Percentiles rank a stretch among this genome's conserved stretches.
These are phyloP conservation scores for Aspergillus tanneri DNA, from an alignment of 2,329 filamentous ascomycete genomes.

Conservation along the genomic window DNA sequence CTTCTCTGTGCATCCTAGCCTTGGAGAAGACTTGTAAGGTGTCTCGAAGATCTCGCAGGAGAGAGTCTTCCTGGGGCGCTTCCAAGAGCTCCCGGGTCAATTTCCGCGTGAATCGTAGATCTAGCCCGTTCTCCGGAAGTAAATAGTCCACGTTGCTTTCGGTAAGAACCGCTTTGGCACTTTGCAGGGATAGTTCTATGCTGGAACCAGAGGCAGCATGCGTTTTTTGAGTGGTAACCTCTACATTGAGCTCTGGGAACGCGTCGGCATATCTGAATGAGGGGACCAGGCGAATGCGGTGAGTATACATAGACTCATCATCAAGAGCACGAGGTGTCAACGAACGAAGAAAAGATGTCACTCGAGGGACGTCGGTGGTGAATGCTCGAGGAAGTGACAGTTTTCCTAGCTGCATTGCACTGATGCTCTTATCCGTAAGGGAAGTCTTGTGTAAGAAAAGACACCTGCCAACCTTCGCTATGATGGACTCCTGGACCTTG, in stretches of 20 bases:
- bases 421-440: constrained; percentile 23
- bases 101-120: constrained; percentile 41
- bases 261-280: constrained; percentile 21
- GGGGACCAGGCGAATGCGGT: constrained; percentile 38
- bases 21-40: constrained; percentile 25
- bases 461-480: constrained; percentile 40
- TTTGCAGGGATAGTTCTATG: constrained; percentile 24
- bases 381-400: constrained; percentile 34
- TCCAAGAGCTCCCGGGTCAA: constrained; percentile 31
- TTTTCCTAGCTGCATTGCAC: constrained; percentile 32
- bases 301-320: constrained; percentile 15
- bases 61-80: constrained; percentile 4
- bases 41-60: constrained; percentile 22
- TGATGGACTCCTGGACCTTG: constrained; percentile 34
- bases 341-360: constrained; percentile 32
- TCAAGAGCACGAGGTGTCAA: constrained; percentile 21
- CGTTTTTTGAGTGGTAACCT: constrained; percentile 19
- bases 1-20: constrained; percentile 6
- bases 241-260: constrained; percentile 39
- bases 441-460: constrained; percentile 34
- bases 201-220: constrained; percentile 1
- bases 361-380: constrained; percentile 34
- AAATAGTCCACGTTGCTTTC: constrained; percentile 39
- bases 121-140: constrained; percentile 38
- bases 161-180: constrained; percentile 30